Evolutionary conservation across 2,329 filamentous ascomycete genomes (phyloP), one percentile per base, ranked within the genome.

Genomic region (Penicillium sp.): DNA sequence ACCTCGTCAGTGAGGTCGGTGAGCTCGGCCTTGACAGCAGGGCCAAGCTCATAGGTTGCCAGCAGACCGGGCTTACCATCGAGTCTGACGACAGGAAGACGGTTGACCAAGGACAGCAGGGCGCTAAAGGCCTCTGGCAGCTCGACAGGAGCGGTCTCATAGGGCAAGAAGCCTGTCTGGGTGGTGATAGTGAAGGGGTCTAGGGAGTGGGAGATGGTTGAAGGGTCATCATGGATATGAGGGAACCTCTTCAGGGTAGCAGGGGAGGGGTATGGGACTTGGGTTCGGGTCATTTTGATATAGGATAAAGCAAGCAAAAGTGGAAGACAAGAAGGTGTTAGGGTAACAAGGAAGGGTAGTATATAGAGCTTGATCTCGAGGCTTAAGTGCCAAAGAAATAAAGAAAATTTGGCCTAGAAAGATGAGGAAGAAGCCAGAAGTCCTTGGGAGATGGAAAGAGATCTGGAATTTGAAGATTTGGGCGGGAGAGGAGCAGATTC

Each of bases 21-120:
- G 44, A 97, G 82, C 58, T 86, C 84, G n/a, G 78, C 77, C 59
- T 87, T 76, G 42, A 96, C 85, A n/a, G 84, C 83, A 36, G 87
- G 84, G 13, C 91, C 92, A 13, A 97, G 84, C 66, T 83, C 81
- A 70, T 84, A 87, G 11, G 78, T 81, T 18, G 90, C 90, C 44
- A 97, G 82, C 7, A 96, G 82, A 18, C 92, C 92, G 0, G 90
- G 86, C 34, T 81, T 78, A 1, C 91, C 91, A 55, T 87, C 84
- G 8, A 81, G 74, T 47, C 84, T 94, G 76, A 84, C 84, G 70
- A 96, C 87, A 26, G 92, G 90, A 84, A 94, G 90, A 56, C 86
- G 84, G 55, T 85, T 79, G 30, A 93, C 81, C 58, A 96, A 80
- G 23, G 84, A 84, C 71, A 90, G 85, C 32, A 96, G 79, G 4